Evolutionary conservation across 1,284 basidiomycete species (phyloP).

Genomic region (Sporisorium iseilematis-ciliati): DNA sequence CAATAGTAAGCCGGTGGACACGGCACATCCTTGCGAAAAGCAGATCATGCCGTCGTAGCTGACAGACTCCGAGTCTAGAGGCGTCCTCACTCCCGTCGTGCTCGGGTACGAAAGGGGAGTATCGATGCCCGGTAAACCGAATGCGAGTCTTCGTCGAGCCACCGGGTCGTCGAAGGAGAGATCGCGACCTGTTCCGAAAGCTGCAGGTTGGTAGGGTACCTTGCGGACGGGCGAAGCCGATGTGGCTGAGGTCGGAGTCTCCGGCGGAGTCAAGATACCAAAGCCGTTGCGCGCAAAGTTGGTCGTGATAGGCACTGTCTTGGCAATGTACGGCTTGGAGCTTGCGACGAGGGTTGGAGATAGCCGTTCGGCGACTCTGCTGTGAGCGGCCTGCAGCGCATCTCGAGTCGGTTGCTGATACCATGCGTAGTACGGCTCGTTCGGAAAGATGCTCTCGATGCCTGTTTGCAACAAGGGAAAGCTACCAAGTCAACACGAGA

Average conservation of each 20-base stretch:
- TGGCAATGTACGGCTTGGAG: background rate
- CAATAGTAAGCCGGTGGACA: constrained; percentile 38
- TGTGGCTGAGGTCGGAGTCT: constrained; percentile 15
- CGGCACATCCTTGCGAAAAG: constrained; percentile 55
- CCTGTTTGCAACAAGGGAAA: constrained; percentile 12
- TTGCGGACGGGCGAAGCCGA: background rate
- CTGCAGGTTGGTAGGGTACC: background rate
- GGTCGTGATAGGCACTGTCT: background rate
- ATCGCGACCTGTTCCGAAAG: background rate
- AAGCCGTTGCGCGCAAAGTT: constrained; percentile 1
- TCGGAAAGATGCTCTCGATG: constrained; percentile 45
- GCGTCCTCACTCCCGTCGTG: constrained; percentile 24
- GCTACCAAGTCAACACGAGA: too few relatives aligned
- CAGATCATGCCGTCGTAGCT: constrained; percentile 45
- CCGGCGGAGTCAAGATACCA: constrained; percentile 24
- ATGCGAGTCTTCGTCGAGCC: background rate
- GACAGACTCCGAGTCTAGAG: background rate
- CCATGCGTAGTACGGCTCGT: constrained; percentile 42
- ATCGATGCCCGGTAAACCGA: constrained; percentile 6
- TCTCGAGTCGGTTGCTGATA: constrained; percentile 38
- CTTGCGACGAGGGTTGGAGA: background rate
- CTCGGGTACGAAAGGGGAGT: constrained; percentile 24
- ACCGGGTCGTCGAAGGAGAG: background rate
- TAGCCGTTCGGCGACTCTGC: constrained; percentile 18
- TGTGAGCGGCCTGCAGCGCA: constrained; percentile 24